These are phyloP conservation scores for Rutstroemia sydowiana DNA, from an alignment of 2,329 filamentous ascomycete genomes.

Conservation along the genomic window DNA sequence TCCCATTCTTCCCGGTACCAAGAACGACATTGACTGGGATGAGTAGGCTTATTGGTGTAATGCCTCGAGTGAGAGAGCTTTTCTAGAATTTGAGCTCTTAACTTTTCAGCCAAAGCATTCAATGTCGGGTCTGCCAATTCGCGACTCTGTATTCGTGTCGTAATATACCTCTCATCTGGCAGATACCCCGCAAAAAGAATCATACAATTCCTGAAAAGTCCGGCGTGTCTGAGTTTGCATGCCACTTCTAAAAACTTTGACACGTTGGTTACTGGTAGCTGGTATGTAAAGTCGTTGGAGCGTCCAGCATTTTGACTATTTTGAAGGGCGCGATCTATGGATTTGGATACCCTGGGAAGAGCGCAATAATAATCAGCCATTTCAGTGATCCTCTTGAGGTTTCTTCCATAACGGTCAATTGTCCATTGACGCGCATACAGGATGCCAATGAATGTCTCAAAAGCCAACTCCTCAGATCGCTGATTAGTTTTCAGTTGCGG, in stretches of 20 bases:
- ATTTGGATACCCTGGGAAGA: neutral
- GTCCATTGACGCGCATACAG: neutral
- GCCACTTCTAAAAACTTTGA: neutral
- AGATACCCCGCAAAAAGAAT: neutral
- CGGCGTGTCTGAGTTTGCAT: neutral
- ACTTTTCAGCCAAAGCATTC: neutral
- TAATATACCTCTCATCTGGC: neutral
- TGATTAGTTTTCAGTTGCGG: neutral
- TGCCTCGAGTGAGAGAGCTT: no score
- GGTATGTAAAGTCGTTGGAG: no score
- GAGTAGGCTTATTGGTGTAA: no score
- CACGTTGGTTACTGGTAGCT: neutral
- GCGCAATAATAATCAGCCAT: conserved; percentile 3
- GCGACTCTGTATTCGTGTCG: neutral
- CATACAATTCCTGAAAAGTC: neutral
- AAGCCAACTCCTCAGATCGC: neutral
- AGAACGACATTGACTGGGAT: no score
- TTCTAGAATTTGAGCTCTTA: neutral
- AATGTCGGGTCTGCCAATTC: neutral
- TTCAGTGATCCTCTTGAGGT: neutral
- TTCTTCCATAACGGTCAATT: neutral
- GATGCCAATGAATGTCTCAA: neutral
- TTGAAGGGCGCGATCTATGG: neutral
- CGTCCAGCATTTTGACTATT: neutral
- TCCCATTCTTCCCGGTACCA: no score